phyloP scores from a whole-genome alignment of 2,329 filamentous ascomycete genomes.

The Colletotrichum shisoi region DNA sequence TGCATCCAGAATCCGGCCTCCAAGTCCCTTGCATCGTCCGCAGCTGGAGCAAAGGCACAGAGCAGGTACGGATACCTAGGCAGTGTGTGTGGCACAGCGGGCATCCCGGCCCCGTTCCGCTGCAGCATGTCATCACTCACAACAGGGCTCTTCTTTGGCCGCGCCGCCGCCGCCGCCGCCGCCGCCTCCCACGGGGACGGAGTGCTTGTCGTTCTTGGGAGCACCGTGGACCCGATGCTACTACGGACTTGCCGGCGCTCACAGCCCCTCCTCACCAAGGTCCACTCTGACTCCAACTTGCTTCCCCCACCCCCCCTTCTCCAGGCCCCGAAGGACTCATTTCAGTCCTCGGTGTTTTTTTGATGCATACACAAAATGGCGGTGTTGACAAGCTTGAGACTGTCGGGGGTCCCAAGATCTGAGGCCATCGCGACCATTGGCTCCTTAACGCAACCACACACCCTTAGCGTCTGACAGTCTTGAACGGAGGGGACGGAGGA shows the following conservation, averaged over 20 bases:
- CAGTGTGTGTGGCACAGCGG: background rate
- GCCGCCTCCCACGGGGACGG: constrained; percentile 15
- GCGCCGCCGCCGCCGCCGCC: background rate
- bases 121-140: constrained; percentile 38
- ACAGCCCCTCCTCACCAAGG: constrained; percentile 19
- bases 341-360: too few species aligned
- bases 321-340: background rate
- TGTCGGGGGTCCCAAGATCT: constrained; percentile 25
- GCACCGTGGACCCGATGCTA: constrained; percentile 17
- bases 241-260: constrained; percentile 34
- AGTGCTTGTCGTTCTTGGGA: constrained; percentile 6
- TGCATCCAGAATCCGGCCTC: constrained; percentile 8
- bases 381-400: constrained; percentile 25
- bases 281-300: constrained; percentile 19
- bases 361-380: constrained; percentile 15
- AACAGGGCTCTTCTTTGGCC: background rate
- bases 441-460: constrained; percentile 14
- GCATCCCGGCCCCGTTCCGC: constrained; percentile 31
- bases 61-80: constrained; percentile 1
- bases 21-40: constrained; percentile 21
- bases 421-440: constrained; percentile 36
- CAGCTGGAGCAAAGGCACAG: constrained; percentile 26
- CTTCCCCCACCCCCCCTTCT: background rate
- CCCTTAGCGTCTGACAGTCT: constrained; percentile 27
- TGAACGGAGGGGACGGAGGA: constrained; percentile 18